Base-by-base conservation (phyloP, 495 filamentous ascomycete genomes). In the Xylaria scruposa region DNA sequence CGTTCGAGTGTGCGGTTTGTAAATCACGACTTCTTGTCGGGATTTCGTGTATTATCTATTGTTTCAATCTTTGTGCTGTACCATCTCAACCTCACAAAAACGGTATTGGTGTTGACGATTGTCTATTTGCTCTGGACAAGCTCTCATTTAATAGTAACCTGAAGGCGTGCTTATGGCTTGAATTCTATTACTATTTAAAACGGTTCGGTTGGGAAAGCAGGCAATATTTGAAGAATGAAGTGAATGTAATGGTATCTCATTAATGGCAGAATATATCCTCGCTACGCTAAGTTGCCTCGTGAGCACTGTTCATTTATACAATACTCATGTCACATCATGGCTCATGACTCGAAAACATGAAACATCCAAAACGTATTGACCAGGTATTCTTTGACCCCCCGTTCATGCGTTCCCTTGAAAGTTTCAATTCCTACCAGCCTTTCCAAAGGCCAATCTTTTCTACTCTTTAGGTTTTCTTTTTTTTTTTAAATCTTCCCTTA, bases 161-260 rank as follows among this genome's bases (percentile, higher is more conserved):
- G 13, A 21, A 29, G 7, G 26, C 26, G 8, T 13, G 12, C 9
- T 26, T 53, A 24, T 12, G 24, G 21, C 51, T 54, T 1, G 9
- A 15, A 29, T 54, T 26, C 51, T 54, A 4, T 26, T 26, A 4
- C 26, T 9, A 12, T 5, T 9, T 26, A 3, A 26, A 24, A 26
- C 21, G 3, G 12, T 7, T 15, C 10, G 15, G 15, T 10, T 1
- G 1, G 51, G 51, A 29, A 19, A 31, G 10, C 4, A 24, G 12
- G 21, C 26, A 29, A 29, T 3, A 0, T 54, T 21, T 29, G 60
- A 62, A 10, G 21, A 24, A 62, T 62, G 60, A 15, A 26, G 4
- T 44, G 38, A 24, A 62, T 62, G 60, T 24, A 26, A 1, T 62
- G 60, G 60, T 62, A 44, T 62, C 60, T 62, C n/a, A 62, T 62